A percentile compares a stretch with the other conserved stretches of the same genome.
Conservation (phyloP, 176 grass and related monocot genomes). For the Cymbopogon citratus region DNA sequence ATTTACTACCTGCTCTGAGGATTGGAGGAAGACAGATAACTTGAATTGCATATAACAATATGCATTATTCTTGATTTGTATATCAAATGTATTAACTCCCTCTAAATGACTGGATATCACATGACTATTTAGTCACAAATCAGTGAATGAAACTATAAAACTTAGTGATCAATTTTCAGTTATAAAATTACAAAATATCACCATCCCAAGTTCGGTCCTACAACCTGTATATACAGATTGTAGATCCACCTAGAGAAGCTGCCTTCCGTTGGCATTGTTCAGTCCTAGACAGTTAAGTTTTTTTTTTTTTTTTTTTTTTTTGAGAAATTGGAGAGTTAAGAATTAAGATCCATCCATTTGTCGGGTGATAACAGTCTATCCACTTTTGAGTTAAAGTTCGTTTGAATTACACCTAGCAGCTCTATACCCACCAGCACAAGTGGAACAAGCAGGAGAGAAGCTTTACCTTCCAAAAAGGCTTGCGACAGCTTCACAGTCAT, state of each 20-base stretch:
- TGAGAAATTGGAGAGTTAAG: too few relatives aligned
- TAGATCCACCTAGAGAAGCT: background rate
- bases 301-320: too few relatives aligned
- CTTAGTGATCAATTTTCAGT: background rate
- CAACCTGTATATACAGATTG: background rate
- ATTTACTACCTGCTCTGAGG: background rate
- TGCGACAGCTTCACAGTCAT: conserved; percentile 71
- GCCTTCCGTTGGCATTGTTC: background rate
- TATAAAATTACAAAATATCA: background rate
- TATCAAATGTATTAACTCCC: background rate
- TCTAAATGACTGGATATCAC: background rate
- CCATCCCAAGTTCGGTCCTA: background rate
- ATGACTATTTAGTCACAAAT: background rate
- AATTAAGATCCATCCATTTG: background rate
- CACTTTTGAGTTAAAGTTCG: background rate
- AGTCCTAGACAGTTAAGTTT: background rate
- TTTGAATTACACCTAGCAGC: background rate
- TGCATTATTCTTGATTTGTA: background rate
- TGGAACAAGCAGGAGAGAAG: background rate
- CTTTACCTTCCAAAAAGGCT: conserved; percentile 74
- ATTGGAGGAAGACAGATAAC: background rate
- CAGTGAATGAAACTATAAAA: background rate
- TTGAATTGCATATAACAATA: background rate
- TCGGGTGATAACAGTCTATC: background rate
- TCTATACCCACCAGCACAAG: background rate